Evolutionary conservation across 352 stramenopile genomes (phyloP), one percentile per base, ranked within the genome.

Genomic region (Phytophthora boehmeriae): DNA sequence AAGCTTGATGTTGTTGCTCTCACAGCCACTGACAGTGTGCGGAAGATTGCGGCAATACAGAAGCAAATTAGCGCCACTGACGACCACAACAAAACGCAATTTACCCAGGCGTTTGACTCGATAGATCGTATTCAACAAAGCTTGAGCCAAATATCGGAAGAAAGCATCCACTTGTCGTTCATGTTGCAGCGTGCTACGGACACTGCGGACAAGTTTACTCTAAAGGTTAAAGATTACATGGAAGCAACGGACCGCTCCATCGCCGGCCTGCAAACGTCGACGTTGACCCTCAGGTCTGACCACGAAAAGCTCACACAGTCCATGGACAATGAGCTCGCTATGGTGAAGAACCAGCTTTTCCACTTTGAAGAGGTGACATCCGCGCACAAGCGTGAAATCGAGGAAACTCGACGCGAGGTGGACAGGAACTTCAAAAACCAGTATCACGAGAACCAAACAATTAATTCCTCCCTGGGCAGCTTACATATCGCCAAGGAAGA

Each of bases 301-400:
- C 58, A 89, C 8, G 81, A 88, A 16, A 85, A 82, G 46, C 67
- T 75, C 17, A 75, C 58, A 16, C 75, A 87, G 35, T 62, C 66
- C 1, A 74, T 79, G 13, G 81, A 90, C 34, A 90, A 88, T 25
- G 83, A 93, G 60, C 55, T 93, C 10, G 54, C 61, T 0, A 28
- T 83, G 32, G 71, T 87, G 30, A 93, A 91, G 58, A 90, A 88
- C 56, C 81, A 93, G 32, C 67, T 93, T 2, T 93, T 90, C 63
- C 77, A 88, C 54, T 74, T 89, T 8, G 83, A 93, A 63, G 83
- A 93, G 42, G 68, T 76, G 1, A 85, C 78, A 6, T 89, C 83
- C 1, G 73, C 65, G 2, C 54, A 91, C 38, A 78, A 76, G 14
- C 68, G 80, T 6, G 80, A 88, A 19, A 73, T 91, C 10, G 80